Conservation (phyloP, 768 basidiomycete genomes). For the Stropharia rugosoannulata region DNA sequence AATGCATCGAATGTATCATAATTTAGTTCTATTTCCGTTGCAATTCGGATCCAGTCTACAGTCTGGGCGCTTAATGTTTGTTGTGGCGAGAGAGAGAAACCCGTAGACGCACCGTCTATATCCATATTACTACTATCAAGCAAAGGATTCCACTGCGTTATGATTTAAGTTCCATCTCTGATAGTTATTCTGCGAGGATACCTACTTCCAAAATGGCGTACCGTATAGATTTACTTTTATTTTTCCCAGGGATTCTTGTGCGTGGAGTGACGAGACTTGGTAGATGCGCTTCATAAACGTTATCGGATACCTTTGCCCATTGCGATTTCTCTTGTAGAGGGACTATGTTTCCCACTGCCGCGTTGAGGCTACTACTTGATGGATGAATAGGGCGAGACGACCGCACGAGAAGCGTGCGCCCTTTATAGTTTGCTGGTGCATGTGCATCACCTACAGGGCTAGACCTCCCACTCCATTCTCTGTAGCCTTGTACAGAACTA, state of each 20-base stretch:
- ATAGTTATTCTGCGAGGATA: background rate
- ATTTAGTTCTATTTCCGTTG: conserved; percentile 91
- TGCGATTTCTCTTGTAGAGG: conserved; percentile 30
- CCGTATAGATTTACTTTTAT: conserved; percentile 68
- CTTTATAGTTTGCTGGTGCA: conserved; percentile 27
- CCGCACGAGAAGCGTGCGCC: conserved; percentile 51
- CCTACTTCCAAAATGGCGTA: conserved; percentile 83
- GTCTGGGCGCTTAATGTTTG: conserved; percentile 2
- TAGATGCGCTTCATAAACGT: conserved; percentile 69
- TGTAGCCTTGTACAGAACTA: conserved; percentile 73
- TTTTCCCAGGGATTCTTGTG: conserved; percentile 58
- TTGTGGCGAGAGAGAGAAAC: background rate
- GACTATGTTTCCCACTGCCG: conserved; percentile 24
- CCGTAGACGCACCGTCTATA: conserved; percentile 54
- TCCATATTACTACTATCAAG: conserved; percentile 90
- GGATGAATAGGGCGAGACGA: conserved; percentile 69
- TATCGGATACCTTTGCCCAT: conserved; percentile 53
- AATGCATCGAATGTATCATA: conserved; percentile 87
- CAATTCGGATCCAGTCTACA: conserved; percentile 87
- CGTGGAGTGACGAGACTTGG: conserved; percentile 82
- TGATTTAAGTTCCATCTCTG: conserved; percentile 11
- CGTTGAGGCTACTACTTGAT: conserved; percentile 29
- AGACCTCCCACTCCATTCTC: conserved; percentile 68
- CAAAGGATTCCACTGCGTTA: conserved; percentile 75
- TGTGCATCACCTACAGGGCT: conserved; percentile 41